These are phyloP conservation scores for Hymenotorrendiella dingleyae DNA, from an alignment of 2,329 filamentous ascomycete genomes.

Conservation along the genomic window DNA sequence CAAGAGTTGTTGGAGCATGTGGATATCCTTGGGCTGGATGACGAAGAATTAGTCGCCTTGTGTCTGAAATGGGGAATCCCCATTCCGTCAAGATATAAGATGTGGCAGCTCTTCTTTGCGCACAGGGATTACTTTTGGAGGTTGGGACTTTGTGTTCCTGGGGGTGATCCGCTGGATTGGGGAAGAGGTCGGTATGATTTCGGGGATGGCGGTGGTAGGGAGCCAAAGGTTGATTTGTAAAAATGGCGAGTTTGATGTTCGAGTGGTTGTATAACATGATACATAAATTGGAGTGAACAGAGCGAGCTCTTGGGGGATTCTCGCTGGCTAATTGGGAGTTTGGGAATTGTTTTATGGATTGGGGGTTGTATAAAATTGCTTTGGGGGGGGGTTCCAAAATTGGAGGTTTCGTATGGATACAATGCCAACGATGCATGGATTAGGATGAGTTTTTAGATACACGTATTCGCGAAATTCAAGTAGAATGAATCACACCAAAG, in stretches of 20 bases:
- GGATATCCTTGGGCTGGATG: too few relatives aligned
- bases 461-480: too few relatives aligned
- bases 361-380: too few relatives aligned
- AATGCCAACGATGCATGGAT: too few relatives aligned
- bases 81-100: slow-evolving; percentile 50
- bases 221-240: neutral
- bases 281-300: too few relatives aligned
- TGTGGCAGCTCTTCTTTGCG: slow-evolving; percentile 92
- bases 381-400: too few relatives aligned
- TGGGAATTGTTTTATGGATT: neutral
- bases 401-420: too few relatives aligned
- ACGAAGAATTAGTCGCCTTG: slow-evolving; percentile 13
- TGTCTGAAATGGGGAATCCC: slow-evolving; percentile 24
- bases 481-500: too few relatives aligned
- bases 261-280: neutral
- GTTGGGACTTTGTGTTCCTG: slow-evolving; percentile 81
- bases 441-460: too few relatives aligned
- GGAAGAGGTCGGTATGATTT: slow-evolving; percentile 42
- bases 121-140: slow-evolving; percentile 98
- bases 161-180: slow-evolving; percentile 67
- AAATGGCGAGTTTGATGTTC: neutral
- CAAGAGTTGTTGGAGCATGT: too few relatives aligned
- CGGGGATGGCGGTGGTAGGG: neutral
- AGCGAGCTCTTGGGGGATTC: too few relatives aligned
- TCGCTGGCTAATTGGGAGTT: too few relatives aligned